Conservation (phyloP, 441 rosid genomes). For the Rhodomyrtus psidioides region DNA sequence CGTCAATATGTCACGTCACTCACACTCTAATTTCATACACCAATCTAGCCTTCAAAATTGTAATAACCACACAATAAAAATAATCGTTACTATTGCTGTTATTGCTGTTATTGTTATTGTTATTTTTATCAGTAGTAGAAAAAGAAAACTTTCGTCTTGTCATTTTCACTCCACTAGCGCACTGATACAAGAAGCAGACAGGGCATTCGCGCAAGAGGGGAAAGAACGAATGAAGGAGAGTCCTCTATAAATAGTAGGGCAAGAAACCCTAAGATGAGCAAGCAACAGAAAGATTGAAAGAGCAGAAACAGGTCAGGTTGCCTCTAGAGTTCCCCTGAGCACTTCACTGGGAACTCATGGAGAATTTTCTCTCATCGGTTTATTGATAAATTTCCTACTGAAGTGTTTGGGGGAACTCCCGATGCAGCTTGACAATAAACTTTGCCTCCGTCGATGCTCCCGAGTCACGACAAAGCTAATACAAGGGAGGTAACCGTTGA, state of each 20-base stretch:
- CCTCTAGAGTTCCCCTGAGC: constrained; percentile 40
- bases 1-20: background rate
- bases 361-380: background rate
- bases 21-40: background rate
- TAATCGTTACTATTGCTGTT: background rate
- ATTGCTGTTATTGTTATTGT: background rate
- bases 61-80: background rate
- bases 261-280: background rate
- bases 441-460: background rate
- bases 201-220: background rate
- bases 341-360: constrained; percentile 23
- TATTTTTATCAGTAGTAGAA: background rate
- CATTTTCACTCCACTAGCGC: background rate
- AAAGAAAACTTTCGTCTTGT: background rate
- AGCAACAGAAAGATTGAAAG: background rate
- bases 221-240: background rate
- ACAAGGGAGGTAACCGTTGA: background rate
- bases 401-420: constrained; percentile 6
- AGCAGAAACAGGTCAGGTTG: constrained; percentile 3
- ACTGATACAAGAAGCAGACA: background rate
- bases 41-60: background rate
- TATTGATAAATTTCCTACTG: background rate
- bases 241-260: background rate
- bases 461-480: background rate
- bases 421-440: background rate